These are phyloP conservation scores for Avena atlantica DNA, from an alignment of 176 grass and related monocot species.

Conservation along the genomic window DNA sequence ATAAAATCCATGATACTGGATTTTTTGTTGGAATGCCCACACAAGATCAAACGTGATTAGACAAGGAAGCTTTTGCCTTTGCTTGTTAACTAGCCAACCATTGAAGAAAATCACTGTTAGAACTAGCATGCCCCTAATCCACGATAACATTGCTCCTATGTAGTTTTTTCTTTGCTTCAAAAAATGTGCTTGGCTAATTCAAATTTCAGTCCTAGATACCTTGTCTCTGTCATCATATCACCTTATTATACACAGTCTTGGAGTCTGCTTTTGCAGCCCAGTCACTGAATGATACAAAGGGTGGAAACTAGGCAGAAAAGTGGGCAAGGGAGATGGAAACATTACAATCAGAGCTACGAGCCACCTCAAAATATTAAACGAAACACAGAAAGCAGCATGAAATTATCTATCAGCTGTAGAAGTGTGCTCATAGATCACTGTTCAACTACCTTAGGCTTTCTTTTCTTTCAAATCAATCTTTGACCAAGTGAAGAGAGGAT, in stretches of 20 bases:
- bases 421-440: constrained; percentile 32
- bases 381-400: constrained; percentile 14
- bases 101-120: neutral
- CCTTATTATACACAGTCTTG: neutral
- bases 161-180: constrained; percentile 15
- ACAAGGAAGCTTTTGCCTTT: constrained; percentile 26
- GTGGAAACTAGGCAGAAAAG: neutral
- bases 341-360: neutral
- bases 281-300: neutral
- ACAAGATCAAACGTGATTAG: constrained; percentile 19
- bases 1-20: constrained; percentile 3
- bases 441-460: constrained; percentile 41
- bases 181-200: neutral
- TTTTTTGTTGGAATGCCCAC: neutral
- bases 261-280: neutral
- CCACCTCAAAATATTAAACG: constrained; percentile 27
- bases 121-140: constrained; percentile 3
- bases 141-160: constrained; percentile 7
- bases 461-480: constrained; percentile 43
- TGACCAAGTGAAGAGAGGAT: constrained; percentile 35
- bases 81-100: constrained; percentile 17
- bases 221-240: neutral
- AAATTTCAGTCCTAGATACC: constrained; percentile 10
- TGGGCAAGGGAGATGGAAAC: constrained; percentile 27
- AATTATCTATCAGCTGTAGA: constrained; percentile 10